A percentile compares a stretch with the other conserved stretches of the same genome.
These are phyloP conservation scores for Globisporangium rhizosaccharum DNA, from an alignment of 352 stramenopile species.

Conservation along the genomic window DNA sequence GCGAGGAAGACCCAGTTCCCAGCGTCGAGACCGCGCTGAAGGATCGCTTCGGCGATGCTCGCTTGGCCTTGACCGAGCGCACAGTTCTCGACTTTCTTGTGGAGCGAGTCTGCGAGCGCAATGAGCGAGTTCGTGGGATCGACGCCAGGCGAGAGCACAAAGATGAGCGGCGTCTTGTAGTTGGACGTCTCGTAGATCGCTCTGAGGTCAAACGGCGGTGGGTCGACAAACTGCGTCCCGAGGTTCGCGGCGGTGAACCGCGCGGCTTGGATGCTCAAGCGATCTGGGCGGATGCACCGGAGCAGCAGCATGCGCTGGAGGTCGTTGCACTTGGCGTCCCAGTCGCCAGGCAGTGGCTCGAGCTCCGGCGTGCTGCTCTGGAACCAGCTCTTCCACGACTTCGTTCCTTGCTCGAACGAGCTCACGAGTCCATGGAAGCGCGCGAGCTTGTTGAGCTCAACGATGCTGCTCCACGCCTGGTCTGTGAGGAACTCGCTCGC, in stretches of 20 bases:
- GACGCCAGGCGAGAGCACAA: constrained; percentile 93
- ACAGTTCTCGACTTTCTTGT: constrained; percentile 89
- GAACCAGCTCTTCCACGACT: constrained; percentile 81
- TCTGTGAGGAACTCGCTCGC: constrained; percentile 86
- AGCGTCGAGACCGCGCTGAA: constrained; percentile 77
- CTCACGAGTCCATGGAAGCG: constrained; percentile 85
- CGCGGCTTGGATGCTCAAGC: constrained; percentile 88
- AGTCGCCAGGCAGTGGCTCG: constrained; percentile 88
- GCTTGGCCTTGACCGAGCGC: constrained; percentile 93
- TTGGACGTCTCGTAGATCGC: constrained; percentile 87
- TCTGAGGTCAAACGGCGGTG: constrained; percentile 90
- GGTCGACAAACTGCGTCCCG: constrained; percentile 90
- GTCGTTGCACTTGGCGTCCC: constrained; percentile 91
- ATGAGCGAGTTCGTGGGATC: constrained; percentile 93
- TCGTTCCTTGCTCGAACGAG: constrained; percentile 87
- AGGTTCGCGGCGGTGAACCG: constrained; percentile 91
- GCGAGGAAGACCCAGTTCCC: constrained; percentile 95
- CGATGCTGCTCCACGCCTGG: constrained; percentile 84
- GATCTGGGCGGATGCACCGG: constrained; percentile 89
- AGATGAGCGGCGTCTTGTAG: constrained; percentile 91
- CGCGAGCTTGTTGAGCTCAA: constrained; percentile 89
- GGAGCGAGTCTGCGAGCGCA: constrained; percentile 69
- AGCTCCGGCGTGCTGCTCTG: constrained; percentile 88
- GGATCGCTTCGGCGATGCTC: constrained; percentile 85
- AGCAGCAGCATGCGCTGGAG: constrained; percentile 93